Conservation (phyloP, 768 basidiomycete genomes). For the Trametopsis cervina region DNA sequence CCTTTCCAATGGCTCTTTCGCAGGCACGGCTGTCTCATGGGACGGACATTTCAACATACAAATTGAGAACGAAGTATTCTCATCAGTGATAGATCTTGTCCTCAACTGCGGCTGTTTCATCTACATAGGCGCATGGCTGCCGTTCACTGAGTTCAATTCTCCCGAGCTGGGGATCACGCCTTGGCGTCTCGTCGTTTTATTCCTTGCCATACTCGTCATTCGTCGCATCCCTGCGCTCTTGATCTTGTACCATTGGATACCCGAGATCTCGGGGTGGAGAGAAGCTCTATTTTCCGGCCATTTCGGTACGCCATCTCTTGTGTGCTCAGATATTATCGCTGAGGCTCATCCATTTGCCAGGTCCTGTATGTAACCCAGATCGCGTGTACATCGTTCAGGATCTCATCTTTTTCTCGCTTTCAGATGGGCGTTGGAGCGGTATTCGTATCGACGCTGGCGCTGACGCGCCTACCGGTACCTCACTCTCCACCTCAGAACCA, state of each 20-base stretch:
- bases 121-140: slow-evolving; percentile 85
- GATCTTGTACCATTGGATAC: slow-evolving; percentile 74
- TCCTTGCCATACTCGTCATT: slow-evolving; percentile 60
- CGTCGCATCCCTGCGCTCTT: slow-evolving; percentile 80
- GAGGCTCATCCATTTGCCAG: no score
- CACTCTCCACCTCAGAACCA: slow-evolving; percentile 56
- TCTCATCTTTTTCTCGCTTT: background rate
- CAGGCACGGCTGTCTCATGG: slow-evolving; percentile 88
- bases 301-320: slow-evolving; percentile 52
- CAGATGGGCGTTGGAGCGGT: slow-evolving; percentile 92
- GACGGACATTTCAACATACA: slow-evolving; percentile 78
- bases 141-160: slow-evolving; percentile 50
- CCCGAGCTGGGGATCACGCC: slow-evolving; percentile 55
- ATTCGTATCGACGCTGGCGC: slow-evolving; percentile 76
- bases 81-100: slow-evolving; percentile 85
- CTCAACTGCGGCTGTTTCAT: slow-evolving; percentile 77
- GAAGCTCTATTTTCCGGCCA: slow-evolving; percentile 91
- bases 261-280: slow-evolving; percentile 77
- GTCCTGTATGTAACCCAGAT: slow-evolving; percentile 11
- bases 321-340: background rate
- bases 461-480: slow-evolving; percentile 52
- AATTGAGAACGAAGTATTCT: slow-evolving; percentile 81
- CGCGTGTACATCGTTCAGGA: no score
- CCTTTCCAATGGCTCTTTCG: background rate
- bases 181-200: slow-evolving; percentile 65